Percentiles rank a stretch among this genome's conserved stretches.
phyloP scores from a whole-genome alignment of 106 monocot species.

The Allium fistulosum region DNA sequence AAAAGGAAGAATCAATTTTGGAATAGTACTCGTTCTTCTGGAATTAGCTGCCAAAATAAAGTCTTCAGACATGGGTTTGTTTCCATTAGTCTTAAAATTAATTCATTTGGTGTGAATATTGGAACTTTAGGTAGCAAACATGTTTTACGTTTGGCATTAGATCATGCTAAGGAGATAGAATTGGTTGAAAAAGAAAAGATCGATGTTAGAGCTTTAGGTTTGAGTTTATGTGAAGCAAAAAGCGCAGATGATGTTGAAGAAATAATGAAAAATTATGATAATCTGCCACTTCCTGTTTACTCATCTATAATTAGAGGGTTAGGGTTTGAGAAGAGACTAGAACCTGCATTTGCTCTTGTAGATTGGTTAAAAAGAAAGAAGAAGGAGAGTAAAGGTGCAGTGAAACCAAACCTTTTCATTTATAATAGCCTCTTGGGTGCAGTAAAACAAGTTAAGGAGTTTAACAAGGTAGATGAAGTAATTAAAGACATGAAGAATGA shows the following conservation, averaged over 20 bases:
- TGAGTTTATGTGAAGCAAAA: constrained; percentile 32
- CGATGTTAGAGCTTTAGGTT: constrained; percentile 56
- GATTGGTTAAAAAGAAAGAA: constrained; percentile 71
- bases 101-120: constrained; percentile 16
- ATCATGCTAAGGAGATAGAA: constrained; percentile 13
- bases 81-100: constrained; percentile 1
- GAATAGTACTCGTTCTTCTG: not conserved
- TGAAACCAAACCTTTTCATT: constrained; percentile 44
- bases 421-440: constrained; percentile 87
- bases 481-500: constrained; percentile 66
- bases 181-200: constrained; percentile 17
- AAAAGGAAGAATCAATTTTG: constrained; percentile 14
- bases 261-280: constrained; percentile 28
- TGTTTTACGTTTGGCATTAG: constrained; percentile 27
- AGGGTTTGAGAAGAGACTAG: constrained; percentile 49
- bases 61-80: constrained; percentile 16
- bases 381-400: not conserved
- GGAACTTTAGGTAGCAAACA: constrained; percentile 21
- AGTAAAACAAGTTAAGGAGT: constrained; percentile 37
- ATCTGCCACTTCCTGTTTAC: constrained; percentile 56
- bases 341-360: constrained; percentile 76
- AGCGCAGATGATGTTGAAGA: constrained; percentile 62
- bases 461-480: constrained; percentile 33
- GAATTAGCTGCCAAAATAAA: not conserved
- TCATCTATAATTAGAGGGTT: constrained; percentile 74